Evolutionary conservation across 345 rosid genomes (phyloP), one percentile per base, ranked within the genome.

Genomic region (Arabidopsis suecica): DNA sequence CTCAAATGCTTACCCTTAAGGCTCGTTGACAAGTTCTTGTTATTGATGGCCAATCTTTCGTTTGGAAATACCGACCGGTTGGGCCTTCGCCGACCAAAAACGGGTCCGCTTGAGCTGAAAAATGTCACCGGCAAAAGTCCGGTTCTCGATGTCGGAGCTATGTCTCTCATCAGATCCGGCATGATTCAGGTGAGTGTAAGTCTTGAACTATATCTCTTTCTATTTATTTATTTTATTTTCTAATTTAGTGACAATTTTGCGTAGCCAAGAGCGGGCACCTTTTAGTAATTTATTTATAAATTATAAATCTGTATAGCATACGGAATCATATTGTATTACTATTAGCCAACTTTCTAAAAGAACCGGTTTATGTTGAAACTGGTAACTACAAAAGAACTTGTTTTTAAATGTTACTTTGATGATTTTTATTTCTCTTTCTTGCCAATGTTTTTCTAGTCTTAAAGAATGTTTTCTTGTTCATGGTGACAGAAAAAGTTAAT

Each of bases 81-180:
- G 37, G 90, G 95, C 37, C 82, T 89, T 41, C 80, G 74, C 64
- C 69, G 90, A 53, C 95, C 95, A 0, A 78, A 87, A 71, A 83
- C 82, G 1, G 95, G 95, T 47, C 95, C 95, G 9, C 71, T 87
- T n/a, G 86, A 85, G 73, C 81, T 80, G 12, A 89, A 89, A 76
- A 87, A 75, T 22, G 72, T 81, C 5, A 73, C 83, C 30, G 95
- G 95, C 14, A 89, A 85, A 74, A 86, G 84, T 57, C 95, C 95
- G 13, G 92, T 87, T 65, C 81, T 89, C 37, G 95, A 89, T 49
- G 85, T 82, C 20, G 95, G 95, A 40, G 83, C 90, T 18, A 79
- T 85, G 16, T 71, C 84, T 4, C 86, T 80, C 69, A 86, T 89
- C 13, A 85, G 76, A 65, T 77, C 87, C 22, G 90, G 92, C 34